phyloP scores from a whole-genome alignment of 257 asterid species.

The Solanum sejunctum region DNA sequence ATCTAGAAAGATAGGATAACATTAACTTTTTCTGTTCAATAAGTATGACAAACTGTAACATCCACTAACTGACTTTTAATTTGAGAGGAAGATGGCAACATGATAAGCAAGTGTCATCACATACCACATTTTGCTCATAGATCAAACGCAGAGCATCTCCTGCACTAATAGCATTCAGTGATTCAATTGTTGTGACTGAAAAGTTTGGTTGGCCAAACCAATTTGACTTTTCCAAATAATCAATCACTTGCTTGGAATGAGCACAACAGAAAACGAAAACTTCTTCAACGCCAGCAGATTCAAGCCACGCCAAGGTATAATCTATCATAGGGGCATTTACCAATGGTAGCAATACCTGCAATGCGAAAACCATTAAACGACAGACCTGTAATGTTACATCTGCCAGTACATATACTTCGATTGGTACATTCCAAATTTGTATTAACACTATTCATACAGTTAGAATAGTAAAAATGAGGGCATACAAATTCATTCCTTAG shows the following conservation, averaged over 20 bases:
- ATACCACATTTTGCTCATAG: conserved; percentile 82
- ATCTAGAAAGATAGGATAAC: background rate
- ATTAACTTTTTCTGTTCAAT: background rate
- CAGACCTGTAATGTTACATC: background rate
- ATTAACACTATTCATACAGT: background rate
- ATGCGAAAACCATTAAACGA: background rate
- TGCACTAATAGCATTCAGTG: conserved; percentile 67
- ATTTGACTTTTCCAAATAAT: conserved; percentile 54
- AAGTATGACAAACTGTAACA: background rate
- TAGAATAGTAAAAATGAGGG: background rate
- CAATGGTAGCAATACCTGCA: conserved; percentile 73
- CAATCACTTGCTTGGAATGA: conserved; percentile 81
- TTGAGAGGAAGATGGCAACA: background rate
- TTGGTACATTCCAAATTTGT: background rate
- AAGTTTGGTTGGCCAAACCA: conserved; percentile 75
- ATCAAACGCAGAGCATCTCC: conserved; percentile 90
- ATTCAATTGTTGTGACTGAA: conserved; percentile 63
- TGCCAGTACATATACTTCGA: background rate
- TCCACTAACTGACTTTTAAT: background rate
- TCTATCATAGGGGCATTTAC: conserved; percentile 93
- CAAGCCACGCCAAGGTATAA: conserved; percentile 92
- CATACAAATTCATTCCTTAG: background rate
- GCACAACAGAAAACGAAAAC: conserved; percentile 94
- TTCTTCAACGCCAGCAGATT: conserved; percentile 93
- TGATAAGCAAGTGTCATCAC: background rate